A percentile compares a stretch with the other conserved stretches of the same genome.
Conservation (phyloP, 805 yeast genomes). For the Sugiyamaella floridensis region DNA sequence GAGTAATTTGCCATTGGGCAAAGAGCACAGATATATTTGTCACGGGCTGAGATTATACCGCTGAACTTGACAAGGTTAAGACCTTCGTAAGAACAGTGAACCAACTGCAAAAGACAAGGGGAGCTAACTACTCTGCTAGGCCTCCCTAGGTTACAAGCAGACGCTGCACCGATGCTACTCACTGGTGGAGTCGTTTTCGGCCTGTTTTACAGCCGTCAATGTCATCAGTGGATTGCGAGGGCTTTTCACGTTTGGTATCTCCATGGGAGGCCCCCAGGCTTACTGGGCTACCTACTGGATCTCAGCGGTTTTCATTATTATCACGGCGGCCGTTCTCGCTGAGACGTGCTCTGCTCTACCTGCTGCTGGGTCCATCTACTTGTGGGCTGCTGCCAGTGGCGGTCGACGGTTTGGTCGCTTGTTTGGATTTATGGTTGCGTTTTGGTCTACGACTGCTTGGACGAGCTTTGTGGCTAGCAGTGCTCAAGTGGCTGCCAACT, state of each 20-base stretch:
- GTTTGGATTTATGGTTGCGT: slow-evolving; percentile 21
- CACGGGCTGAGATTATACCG: slow-evolving; percentile 20
- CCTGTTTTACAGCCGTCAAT: slow-evolving; percentile 17
- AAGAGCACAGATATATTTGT: too few relatives aligned
- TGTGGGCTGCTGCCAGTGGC: slow-evolving; percentile 23
- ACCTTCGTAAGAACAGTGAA: slow-evolving; percentile 19
- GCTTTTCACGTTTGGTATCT: slow-evolving; percentile 15
- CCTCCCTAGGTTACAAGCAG: slow-evolving; percentile 16
- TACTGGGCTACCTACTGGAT: slow-evolving; percentile 18
- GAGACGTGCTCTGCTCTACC: slow-evolving; percentile 22
- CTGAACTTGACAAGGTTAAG: slow-evolving; percentile 21
- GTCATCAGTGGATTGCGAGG: slow-evolving; percentile 13
- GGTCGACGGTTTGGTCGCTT: slow-evolving; percentile 19
- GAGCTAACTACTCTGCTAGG: slow-evolving; percentile 10
- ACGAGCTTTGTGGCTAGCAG: slow-evolving; percentile 19
- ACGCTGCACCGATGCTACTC: slow-evolving; percentile 14
- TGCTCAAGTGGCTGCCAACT: slow-evolving; percentile 17
- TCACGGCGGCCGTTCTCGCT: slow-evolving; percentile 20
- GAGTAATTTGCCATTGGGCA: not conserved
- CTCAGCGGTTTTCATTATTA: slow-evolving; percentile 13
- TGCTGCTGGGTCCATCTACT: slow-evolving; percentile 22
- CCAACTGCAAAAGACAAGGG: slow-evolving; percentile 1
- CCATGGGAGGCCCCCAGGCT: slow-evolving; percentile 22
- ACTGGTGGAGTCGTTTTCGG: slow-evolving; percentile 17
- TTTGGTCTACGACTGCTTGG: slow-evolving; percentile 24